phyloP scores from a whole-genome alignment of 352 stramenopile species.

The Pythium angustatum region DNA sequence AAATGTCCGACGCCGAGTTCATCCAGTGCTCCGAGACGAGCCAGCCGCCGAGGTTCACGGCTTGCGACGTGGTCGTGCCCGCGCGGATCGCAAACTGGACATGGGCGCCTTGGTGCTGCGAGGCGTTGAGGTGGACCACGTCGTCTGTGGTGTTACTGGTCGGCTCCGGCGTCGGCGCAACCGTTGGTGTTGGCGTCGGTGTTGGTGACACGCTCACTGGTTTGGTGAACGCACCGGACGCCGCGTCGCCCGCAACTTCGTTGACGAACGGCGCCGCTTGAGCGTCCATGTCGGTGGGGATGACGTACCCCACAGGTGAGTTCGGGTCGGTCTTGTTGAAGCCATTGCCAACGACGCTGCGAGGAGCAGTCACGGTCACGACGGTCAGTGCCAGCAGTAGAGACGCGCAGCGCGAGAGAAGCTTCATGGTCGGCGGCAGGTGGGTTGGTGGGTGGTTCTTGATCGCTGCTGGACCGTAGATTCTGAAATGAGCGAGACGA shows the following conservation, averaged over 20 bases:
- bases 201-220: not conserved
- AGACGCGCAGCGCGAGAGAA: slow-evolving; percentile 20
- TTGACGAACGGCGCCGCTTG: slow-evolving; percentile 18
- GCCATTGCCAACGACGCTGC: not conserved
- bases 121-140: not conserved
- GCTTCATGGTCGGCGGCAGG: slow-evolving; percentile 9
- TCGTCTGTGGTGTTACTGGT: not conserved
- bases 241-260: slow-evolving; percentile 22
- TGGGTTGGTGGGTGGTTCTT: not conserved
- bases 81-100: slow-evolving; percentile 62
- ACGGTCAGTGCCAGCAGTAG: slow-evolving; percentile 3
- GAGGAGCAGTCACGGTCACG: not conserved
- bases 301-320: slow-evolving; percentile 7
- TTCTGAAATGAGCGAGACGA: slow-evolving; percentile 16
- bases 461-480: slow-evolving; percentile 1
- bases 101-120: slow-evolving; percentile 29
- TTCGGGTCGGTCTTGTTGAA: slow-evolving; percentile 18
- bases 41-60: slow-evolving; percentile 79
- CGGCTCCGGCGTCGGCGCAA: not conserved
- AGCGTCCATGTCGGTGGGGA: slow-evolving; percentile 8
- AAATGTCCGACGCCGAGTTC: slow-evolving; percentile 58
- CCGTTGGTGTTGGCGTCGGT: not conserved
- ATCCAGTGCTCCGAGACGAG: slow-evolving; percentile 84
- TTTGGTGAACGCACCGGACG: slow-evolving; percentile 6
- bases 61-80: slow-evolving; percentile 46